These are phyloP conservation scores for Eutrema japonicum DNA, from an alignment of 345 rosid genomes.

Conservation along the genomic window DNA sequence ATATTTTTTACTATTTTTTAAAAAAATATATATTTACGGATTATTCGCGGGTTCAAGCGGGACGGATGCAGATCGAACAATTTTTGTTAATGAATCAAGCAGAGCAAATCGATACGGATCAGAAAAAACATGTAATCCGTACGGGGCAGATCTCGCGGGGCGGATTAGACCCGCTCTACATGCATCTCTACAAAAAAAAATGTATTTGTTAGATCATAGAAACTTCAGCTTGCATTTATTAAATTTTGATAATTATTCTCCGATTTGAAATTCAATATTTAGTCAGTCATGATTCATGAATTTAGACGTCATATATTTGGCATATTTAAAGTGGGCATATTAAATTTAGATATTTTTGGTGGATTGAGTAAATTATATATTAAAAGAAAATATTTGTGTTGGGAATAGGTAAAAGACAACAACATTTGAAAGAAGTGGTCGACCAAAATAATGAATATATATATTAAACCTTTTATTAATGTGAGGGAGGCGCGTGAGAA, in stretches of 20 bases:
- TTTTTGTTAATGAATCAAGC: too few species aligned
- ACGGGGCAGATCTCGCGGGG: too few species aligned
- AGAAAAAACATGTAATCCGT: too few species aligned
- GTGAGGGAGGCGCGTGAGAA: slow-evolving; percentile 39
- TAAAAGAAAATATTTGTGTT: background rate
- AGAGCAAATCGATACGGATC: too few species aligned
- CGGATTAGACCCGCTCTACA: too few species aligned
- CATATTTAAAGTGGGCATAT: background rate
- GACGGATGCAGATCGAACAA: too few species aligned
- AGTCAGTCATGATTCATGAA: background rate
- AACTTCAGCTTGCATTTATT: background rate
- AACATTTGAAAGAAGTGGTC: slow-evolving; percentile 38
- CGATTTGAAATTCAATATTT: background rate
- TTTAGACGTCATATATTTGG: background rate
- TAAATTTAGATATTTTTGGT: background rate
- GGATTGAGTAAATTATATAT: background rate
- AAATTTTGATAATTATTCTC: too few species aligned
- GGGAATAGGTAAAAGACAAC: slow-evolving; percentile 40
- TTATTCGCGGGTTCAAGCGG: too few species aligned
- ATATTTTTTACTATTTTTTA: too few species aligned
- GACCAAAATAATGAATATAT: slow-evolving; percentile 3
- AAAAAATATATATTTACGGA: too few species aligned
- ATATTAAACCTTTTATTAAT: background rate
- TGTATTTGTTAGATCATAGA: background rate
- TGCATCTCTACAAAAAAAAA: too few species aligned